phyloP scores from a whole-genome alignment of 805 yeast species.

The Priceomyces medius region DNA sequence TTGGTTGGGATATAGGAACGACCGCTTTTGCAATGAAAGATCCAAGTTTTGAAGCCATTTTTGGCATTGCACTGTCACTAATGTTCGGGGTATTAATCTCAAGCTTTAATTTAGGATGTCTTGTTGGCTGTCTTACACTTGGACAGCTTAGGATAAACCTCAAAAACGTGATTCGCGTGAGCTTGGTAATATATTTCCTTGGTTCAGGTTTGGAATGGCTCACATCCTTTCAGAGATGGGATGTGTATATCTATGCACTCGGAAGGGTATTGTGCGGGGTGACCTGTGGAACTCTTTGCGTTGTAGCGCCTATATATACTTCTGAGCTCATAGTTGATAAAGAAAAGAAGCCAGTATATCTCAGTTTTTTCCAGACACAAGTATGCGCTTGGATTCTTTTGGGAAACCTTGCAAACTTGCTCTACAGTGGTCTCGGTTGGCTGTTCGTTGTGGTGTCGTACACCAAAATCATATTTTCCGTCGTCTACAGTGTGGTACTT shows the following conservation, averaged over 20 bases:
- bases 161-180: slow-evolving; percentile 10
- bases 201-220: slow-evolving; percentile 18
- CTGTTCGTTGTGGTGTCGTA: slow-evolving; percentile 4
- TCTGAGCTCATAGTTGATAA: slow-evolving; percentile 16
- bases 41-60: slow-evolving; percentile 9
- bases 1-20: slow-evolving; percentile 30
- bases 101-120: slow-evolving; percentile 24
- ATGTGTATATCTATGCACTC: slow-evolving; percentile 12
- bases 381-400: slow-evolving; percentile 23
- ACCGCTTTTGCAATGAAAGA: slow-evolving; percentile 15
- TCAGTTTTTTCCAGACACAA: slow-evolving; percentile 22
- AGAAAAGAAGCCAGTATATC: slow-evolving; percentile 14
- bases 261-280: slow-evolving; percentile 24
- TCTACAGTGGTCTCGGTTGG: background rate
- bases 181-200: slow-evolving; percentile 15
- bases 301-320: slow-evolving; percentile 24
- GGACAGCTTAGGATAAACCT: slow-evolving; percentile 13
- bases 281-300: slow-evolving; percentile 23
- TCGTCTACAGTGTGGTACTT: slow-evolving; percentile 6
- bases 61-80: slow-evolving; percentile 8
- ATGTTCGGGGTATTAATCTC: slow-evolving; percentile 21
- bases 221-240: slow-evolving; percentile 1
- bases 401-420: slow-evolving; percentile 17
- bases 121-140: slow-evolving; percentile 17
- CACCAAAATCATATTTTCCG: slow-evolving; percentile 1